A percentile compares a stretch with the other conserved stretches of the same genome.
These are phyloP conservation scores for Metarhizium sp. DNA, from an alignment of 2,329 filamentous ascomycete genomes.

Conservation along the genomic window DNA sequence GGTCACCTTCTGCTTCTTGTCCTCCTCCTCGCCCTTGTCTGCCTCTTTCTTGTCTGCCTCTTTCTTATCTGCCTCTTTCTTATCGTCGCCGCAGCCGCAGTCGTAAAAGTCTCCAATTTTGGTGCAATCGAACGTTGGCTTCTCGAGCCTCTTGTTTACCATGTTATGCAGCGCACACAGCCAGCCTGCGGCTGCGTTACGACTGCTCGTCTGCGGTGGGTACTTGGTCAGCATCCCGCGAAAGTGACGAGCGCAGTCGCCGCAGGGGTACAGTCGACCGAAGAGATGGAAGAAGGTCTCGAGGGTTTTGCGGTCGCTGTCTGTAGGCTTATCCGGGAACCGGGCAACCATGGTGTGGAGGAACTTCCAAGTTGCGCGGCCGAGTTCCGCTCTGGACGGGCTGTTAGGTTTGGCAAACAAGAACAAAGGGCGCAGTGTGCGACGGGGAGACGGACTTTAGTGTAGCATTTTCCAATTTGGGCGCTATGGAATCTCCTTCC, in stretches of 20 bases:
- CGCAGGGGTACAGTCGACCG: slow-evolving; percentile 60
- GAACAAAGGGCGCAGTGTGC: neutral
- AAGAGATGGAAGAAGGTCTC: slow-evolving; percentile 58
- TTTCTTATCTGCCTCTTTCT: slow-evolving; percentile 22
- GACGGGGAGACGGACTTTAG: slow-evolving; percentile 47
- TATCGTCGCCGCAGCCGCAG: slow-evolving; percentile 59
- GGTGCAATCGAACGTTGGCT: slow-evolving; percentile 54
- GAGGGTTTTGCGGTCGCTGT: slow-evolving; percentile 53
- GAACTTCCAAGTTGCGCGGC: slow-evolving; percentile 60
- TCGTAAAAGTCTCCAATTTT: slow-evolving; percentile 64
- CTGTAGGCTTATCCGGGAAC: slow-evolving; percentile 55
- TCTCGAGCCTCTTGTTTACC: slow-evolving; percentile 55
- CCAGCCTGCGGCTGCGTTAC: slow-evolving; percentile 58
- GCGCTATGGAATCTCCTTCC: slow-evolving; percentile 63
- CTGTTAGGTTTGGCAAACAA: slow-evolving; percentile 4
- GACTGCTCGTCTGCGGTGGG: slow-evolving; percentile 55
- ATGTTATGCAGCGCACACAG: slow-evolving; percentile 59
- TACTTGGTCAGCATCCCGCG: slow-evolving; percentile 50
- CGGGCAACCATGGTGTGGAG: slow-evolving; percentile 63
- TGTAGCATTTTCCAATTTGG: slow-evolving; percentile 75
- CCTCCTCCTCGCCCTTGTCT: slow-evolving; percentile 15
- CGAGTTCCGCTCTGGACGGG: slow-evolving; percentile 47
- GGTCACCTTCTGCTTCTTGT: slow-evolving; percentile 1
- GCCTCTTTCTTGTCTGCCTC: no score
- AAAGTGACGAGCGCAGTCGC: slow-evolving; percentile 61